Conservation (phyloP, 805 yeast species). For the Tetrapisispora nanseiensis region DNA sequence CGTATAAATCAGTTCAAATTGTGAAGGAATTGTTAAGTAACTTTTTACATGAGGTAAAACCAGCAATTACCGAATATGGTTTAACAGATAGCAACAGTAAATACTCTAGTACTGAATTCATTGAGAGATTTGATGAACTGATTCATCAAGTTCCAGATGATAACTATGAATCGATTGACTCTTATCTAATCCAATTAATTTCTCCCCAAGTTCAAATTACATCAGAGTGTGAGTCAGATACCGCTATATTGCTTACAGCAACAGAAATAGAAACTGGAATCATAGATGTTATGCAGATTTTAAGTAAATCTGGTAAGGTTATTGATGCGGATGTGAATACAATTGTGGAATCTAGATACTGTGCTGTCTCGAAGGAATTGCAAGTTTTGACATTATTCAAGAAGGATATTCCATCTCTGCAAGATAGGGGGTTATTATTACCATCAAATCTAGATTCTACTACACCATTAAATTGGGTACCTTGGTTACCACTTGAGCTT, state of each 20-base stretch:
- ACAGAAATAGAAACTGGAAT: slow-evolving; percentile 51
- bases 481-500: slow-evolving; percentile 54
- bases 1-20: slow-evolving; percentile 40
- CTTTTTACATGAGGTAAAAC: slow-evolving; percentile 12
- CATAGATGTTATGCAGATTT: slow-evolving; percentile 35
- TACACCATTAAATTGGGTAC: slow-evolving; percentile 44
- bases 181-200: slow-evolving; percentile 43
- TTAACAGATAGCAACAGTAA: slow-evolving; percentile 9
- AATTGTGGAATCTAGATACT: slow-evolving; percentile 46
- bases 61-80: slow-evolving; percentile 15
- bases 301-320: slow-evolving; percentile 22
- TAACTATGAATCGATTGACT: slow-evolving; percentile 37
- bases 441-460: slow-evolving; percentile 24
- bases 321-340: slow-evolving; percentile 25
- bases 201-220: slow-evolving; percentile 55
- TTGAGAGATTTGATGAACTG: slow-evolving; percentile 39
- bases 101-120: slow-evolving; percentile 24
- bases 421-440: slow-evolving; percentile 19
- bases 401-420: slow-evolving; percentile 27
- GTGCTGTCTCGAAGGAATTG: slow-evolving; percentile 46
- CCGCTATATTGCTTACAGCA: slow-evolving; percentile 44
- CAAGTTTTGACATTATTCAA: slow-evolving; percentile 44
- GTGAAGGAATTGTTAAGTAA: slow-evolving; percentile 33
- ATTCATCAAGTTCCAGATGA: slow-evolving; percentile 34
- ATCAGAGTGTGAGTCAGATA: slow-evolving; percentile 36